Evolutionary conservation across 345 rosid species (phyloP).

Genomic region (Sisymbrium altissimum): DNA sequence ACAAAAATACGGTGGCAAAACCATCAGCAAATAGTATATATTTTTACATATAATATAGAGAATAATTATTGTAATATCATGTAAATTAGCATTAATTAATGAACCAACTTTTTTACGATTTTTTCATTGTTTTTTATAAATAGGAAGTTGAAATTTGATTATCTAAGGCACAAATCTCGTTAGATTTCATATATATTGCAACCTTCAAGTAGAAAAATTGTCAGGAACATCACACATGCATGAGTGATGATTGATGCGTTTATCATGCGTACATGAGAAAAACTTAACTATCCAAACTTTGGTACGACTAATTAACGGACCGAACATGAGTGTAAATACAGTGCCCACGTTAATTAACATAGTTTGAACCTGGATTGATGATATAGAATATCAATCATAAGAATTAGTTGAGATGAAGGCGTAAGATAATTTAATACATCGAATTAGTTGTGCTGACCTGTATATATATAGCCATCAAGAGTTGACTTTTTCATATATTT

Average conservation of each 20-base stretch:
- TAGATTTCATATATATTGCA: background rate
- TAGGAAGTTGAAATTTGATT: background rate
- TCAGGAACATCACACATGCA: constrained; percentile 21
- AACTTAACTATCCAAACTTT: background rate
- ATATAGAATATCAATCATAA: background rate
- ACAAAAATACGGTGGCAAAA: background rate
- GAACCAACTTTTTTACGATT: background rate
- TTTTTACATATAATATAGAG: too few relatives aligned
- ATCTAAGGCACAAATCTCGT: background rate
- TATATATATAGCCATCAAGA: background rate
- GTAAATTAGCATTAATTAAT: background rate
- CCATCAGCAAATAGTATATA: background rate
- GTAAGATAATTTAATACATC: background rate
- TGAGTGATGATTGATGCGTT: constrained; percentile 5
- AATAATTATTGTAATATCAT: background rate
- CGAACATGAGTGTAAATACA: background rate
- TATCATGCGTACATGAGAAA: background rate
- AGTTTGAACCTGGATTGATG: background rate
- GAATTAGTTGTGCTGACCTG: background rate
- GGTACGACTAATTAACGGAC: background rate
- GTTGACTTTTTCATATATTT: background rate
- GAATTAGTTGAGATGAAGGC: background rate
- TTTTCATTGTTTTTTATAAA: background rate
- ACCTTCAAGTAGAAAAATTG: background rate
- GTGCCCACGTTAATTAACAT: background rate